A percentile compares a stretch with the other conserved stretches of the same genome.
Evolutionary conservation across 1,284 basidiomycete species (phyloP).

Genomic region (Ceratobasidium sp.): DNA sequence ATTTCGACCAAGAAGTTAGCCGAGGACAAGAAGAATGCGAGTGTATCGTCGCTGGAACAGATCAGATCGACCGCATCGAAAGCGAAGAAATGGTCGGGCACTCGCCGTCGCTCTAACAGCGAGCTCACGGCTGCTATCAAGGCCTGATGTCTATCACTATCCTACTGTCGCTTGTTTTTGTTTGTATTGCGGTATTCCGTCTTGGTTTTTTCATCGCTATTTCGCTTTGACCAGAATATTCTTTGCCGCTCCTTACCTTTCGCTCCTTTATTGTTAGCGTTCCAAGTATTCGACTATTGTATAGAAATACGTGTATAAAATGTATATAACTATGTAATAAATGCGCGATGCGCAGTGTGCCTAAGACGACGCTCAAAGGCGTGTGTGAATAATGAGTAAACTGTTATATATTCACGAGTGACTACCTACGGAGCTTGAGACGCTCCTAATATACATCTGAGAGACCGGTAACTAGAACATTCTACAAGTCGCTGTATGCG

Average conservation of each 20-base stretch:
- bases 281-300: conserved; percentile 3
- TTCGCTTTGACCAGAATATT: neutral
- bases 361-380: too few species aligned
- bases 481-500: too few species aligned
- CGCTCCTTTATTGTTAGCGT: neutral
- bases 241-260: neutral
- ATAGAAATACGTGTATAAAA: neutral
- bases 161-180: neutral
- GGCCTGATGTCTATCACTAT: neutral
- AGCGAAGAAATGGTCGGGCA: conserved; percentile 1
- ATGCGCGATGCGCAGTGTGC: too few species aligned
- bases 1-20: neutral
- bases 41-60: conserved; percentile 6
- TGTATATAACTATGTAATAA: too few species aligned
- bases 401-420: too few species aligned
- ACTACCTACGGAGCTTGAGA: too few species aligned
- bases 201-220: neutral
- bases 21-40: neutral
- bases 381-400: too few species aligned
- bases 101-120: conserved; percentile 16
- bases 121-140: conserved; percentile 14
- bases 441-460: too few species aligned
- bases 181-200: neutral
- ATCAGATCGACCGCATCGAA: conserved; percentile 21
- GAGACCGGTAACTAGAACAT: too few species aligned